Evolutionary conservation across 768 basidiomycete species (phyloP), one percentile per base, ranked within the genome.

Genomic region (Mycena haematopus): DNA sequence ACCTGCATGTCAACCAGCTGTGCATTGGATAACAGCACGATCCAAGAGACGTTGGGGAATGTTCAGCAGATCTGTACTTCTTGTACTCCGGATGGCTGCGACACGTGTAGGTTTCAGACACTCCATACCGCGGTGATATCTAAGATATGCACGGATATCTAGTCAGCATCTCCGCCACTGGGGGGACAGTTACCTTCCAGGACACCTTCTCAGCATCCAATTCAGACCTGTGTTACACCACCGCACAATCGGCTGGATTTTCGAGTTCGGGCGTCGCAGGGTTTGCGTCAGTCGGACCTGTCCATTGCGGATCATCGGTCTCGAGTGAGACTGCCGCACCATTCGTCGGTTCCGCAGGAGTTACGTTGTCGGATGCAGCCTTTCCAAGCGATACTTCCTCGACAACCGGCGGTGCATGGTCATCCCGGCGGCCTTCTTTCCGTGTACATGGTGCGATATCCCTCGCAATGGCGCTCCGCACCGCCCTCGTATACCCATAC

Each of bases 1-100:
- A 42, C 49, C 0, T 66, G 61, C 58, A 51, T 63, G 61, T 52
- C 53, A 8, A 15, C 53, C 1, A 51, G 19, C 27, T 66, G 60
- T 33, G 27, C 45, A 0, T 38, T 62, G 13, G 49, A 55, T 3
- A 49, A 29, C 19, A n/a, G 29, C 25, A 63, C 57, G 14, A 36
- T 62, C 7, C 65, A 62, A 66, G 47, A 66, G 47, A 66, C 60
- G 8, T 58, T 63, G 8, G 50, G 42, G 21, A 63, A 67, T 44
- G 55, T 67, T 10, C 49, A 63, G 53, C 65, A 62, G 25, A 53
- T 62, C 15, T 62, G 56, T 35, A 40, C 47, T 38, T 59, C 57
- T n/a, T 63, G 65, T 29, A 67, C 57, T 27, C 40, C 65, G 42
- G 51, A 57, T 51, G 62, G 54, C 5, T 63, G 47, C 33, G 60